Percentiles rank a stretch among this genome's conserved stretches.
Evolutionary conservation across 192 early-diverging fungal genomes (phyloP).

Genomic region (Dissophora globulifera): DNA sequence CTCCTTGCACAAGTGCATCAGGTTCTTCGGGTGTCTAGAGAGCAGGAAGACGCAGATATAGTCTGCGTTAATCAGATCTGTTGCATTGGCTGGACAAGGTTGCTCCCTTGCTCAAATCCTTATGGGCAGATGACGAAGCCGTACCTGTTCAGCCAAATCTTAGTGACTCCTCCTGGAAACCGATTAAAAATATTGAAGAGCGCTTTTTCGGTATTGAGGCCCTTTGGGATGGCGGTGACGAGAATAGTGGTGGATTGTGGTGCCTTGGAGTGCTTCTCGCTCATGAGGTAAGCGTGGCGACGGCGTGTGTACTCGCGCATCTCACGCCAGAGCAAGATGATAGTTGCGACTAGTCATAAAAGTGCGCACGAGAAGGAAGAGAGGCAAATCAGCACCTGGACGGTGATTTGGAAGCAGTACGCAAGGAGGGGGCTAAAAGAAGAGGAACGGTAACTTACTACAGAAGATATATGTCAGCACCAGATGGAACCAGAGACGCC

Average conservation of each 20-base stretch:
- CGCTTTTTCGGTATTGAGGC: conserved; percentile 59
- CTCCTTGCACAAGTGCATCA: conserved; percentile 59
- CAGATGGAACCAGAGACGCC: conserved; percentile 79
- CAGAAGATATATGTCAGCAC: conserved; percentile 61
- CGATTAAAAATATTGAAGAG: conserved; percentile 64
- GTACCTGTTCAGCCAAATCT: conserved; percentile 72
- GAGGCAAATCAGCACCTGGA: no score
- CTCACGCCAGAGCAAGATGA: conserved; percentile 68
- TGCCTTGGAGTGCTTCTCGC: conserved; percentile 56
- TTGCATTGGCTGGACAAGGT: no score
- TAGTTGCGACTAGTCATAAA: conserved; percentile 34
- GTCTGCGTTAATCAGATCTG: neutral
- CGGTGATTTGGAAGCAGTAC: no score
- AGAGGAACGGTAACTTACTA: conserved; percentile 52
- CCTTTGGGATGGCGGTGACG: conserved; percentile 74
- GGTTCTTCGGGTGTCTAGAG: conserved; percentile 60
- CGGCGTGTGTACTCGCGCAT: conserved; percentile 68
- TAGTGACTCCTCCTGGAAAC: conserved; percentile 77
- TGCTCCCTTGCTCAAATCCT: no score
- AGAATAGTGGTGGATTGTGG: conserved; percentile 73
- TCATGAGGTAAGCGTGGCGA: conserved; percentile 71
- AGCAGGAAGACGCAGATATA: no score
- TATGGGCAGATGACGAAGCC: no score
- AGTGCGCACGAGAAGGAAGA: no score
- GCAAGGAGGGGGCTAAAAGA: no score